Evolutionary conservation across 352 stramenopile species (phyloP).

Genomic region (Globisporangium nunn): DNA sequence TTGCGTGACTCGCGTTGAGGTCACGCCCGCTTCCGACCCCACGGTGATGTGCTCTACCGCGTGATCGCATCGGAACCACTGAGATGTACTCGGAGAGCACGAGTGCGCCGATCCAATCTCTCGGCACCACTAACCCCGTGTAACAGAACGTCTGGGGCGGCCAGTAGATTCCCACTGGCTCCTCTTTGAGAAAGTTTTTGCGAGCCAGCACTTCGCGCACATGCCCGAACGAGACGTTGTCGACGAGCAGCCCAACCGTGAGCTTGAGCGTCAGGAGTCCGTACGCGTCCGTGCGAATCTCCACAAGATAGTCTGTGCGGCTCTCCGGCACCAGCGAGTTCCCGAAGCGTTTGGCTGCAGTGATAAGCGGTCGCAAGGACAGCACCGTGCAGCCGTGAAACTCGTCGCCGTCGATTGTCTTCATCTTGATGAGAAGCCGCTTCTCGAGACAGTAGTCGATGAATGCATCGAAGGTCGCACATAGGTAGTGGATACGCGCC

Average conservation of each 20-base stretch:
- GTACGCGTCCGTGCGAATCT: constrained; percentile 49
- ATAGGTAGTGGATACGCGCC: constrained; percentile 58
- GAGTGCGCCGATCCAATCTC: constrained; percentile 60
- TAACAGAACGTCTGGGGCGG: constrained; percentile 37
- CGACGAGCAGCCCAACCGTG: constrained; percentile 60
- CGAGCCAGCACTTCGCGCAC: constrained; percentile 46
- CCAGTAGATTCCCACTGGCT: constrained; percentile 48
- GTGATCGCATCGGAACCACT: constrained; percentile 33
- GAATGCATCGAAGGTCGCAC: constrained; percentile 59
- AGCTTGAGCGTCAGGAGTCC: constrained; percentile 69
- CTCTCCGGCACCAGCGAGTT: constrained; percentile 44
- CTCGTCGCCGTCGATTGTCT: constrained; percentile 19
- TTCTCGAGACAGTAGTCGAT: constrained; percentile 61
- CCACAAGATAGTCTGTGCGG: constrained; percentile 53
- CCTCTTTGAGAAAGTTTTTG: constrained; percentile 48
- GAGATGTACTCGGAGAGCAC: constrained; percentile 69
- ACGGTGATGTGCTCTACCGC: not conserved
- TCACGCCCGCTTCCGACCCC: not conserved
- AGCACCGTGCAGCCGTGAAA: constrained; percentile 55
- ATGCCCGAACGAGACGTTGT: constrained; percentile 43
- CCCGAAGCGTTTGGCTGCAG: constrained; percentile 48
- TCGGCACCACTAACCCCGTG: constrained; percentile 35
- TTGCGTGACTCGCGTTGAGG: not conserved
- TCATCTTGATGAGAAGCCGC: constrained; percentile 64
- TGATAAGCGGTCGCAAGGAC: constrained; percentile 43